A percentile compares a stretch with the other conserved stretches of the same genome.
These are phyloP conservation scores for Stephanocyclus meneghinianus DNA, from an alignment of 352 stramenopile species.

Conservation along the genomic window DNA sequence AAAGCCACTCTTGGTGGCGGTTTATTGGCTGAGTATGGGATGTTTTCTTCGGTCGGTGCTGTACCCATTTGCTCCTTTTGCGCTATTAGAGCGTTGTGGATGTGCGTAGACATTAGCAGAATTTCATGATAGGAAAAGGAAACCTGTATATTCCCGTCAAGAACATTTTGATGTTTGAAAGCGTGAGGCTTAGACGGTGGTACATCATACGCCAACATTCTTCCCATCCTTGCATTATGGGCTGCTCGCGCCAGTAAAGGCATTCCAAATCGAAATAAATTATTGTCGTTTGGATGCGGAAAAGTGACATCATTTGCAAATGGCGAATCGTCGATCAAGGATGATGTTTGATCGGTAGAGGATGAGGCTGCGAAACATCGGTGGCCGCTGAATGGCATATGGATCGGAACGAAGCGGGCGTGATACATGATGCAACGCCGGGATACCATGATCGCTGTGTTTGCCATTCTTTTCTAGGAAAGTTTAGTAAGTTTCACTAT, in stretches of 20 bases:
- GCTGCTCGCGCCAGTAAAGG: constrained; percentile 28
- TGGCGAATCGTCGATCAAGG: too few relatives aligned
- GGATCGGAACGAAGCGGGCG: too few relatives aligned
- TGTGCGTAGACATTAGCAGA: constrained; percentile 20
- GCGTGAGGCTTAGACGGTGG: neutral
- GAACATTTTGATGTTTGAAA: neutral
- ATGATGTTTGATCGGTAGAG: too few relatives aligned
- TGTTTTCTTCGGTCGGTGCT: too few relatives aligned
- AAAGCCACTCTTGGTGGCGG: constrained; percentile 14
- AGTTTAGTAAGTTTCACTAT: too few relatives aligned
- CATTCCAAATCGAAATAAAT: constrained; percentile 15
- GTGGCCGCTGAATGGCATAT: too few relatives aligned
- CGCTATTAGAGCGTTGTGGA: constrained; percentile 14
- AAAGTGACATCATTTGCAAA: constrained; percentile 4
- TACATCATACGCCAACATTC: constrained; percentile 23
- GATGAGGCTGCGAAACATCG: too few relatives aligned
- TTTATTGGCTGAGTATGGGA: neutral
- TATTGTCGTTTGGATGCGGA: constrained; percentile 12
- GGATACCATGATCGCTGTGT: too few relatives aligned
- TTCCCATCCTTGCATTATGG: constrained; percentile 16
- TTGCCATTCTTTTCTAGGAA: too few relatives aligned
- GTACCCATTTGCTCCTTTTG: constrained; percentile 4
- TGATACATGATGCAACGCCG: too few relatives aligned
- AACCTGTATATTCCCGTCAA: constrained; percentile 1
- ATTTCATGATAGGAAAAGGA: constrained; percentile 21